Conservation (phyloP, 768 basidiomycete genomes). For the Termitomyces sp. region DNA sequence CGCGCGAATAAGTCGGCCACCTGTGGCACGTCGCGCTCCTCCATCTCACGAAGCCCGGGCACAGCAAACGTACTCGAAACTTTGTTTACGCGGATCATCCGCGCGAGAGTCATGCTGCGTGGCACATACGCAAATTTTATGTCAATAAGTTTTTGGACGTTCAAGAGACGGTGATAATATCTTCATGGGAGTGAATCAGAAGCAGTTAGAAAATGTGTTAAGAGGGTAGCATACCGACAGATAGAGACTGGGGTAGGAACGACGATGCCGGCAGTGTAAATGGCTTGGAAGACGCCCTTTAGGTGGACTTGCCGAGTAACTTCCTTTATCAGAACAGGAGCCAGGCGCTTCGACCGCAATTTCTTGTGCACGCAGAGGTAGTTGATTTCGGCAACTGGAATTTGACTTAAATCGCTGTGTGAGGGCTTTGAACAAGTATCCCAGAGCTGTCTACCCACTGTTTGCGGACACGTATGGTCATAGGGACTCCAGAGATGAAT, state of each 20-base stretch:
- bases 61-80: conserved; percentile 46
- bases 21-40: conserved; percentile 65
- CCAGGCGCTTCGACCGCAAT: conserved; percentile 87
- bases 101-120: conserved; percentile 83
- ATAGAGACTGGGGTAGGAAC: conserved; percentile 90
- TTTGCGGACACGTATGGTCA: conserved; percentile 76
- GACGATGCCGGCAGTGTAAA: conserved; percentile 92
- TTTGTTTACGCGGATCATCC: conserved; percentile 76
- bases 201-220: neutral
- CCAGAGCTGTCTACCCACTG: conserved; percentile 46
- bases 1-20: conserved; percentile 65
- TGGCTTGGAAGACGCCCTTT: conserved; percentile 89
- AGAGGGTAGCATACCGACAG: conserved; percentile 51
- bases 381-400: conserved; percentile 88
- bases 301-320: conserved; percentile 91
- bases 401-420: conserved; percentile 17
- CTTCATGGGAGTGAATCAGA: conserved; percentile 29
- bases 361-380: conserved; percentile 98
- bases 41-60: conserved; percentile 82
- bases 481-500: conserved; percentile 91
- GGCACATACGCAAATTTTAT: conserved; percentile 87
- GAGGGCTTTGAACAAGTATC: neutral
- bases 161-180: conserved; percentile 89
- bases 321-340: conserved; percentile 96
- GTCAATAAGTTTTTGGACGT: conserved; percentile 88